Evolutionary conservation across 2,329 filamentous ascomycete species (phyloP).

Genomic region (Zasmidium angulare): DNA sequence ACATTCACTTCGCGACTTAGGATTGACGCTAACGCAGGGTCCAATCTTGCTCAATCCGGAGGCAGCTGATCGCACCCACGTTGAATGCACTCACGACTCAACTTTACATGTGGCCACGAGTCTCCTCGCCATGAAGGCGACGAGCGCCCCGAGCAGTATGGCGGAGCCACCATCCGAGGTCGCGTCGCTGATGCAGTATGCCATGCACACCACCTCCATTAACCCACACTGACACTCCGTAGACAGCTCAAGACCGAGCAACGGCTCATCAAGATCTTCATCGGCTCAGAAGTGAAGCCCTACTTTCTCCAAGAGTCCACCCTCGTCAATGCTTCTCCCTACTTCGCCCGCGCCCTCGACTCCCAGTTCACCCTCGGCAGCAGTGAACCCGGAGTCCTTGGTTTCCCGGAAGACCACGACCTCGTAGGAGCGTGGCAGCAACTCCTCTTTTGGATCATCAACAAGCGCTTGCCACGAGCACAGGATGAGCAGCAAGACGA

Average conservation of each 20-base stretch:
- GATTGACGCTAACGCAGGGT: no score
- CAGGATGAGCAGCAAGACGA: neutral
- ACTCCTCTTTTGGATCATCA: constrained; percentile 9
- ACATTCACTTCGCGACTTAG: no score
- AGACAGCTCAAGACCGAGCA: constrained; percentile 2
- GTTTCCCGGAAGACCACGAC: constrained; percentile 8
- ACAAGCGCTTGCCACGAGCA: neutral
- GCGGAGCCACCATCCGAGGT: neutral
- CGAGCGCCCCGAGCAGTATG: no score
- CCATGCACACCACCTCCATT: neutral
- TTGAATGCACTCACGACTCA: no score
- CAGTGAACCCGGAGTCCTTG: neutral
- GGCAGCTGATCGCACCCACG: no score
- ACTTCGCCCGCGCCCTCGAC: constrained; percentile 5
- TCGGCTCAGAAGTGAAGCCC: neutral
- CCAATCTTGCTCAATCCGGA: no score
- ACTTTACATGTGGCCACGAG: no score
- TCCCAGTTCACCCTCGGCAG: neutral
- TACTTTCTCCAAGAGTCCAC: neutral
- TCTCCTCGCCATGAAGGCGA: no score
- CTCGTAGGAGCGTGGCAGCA: constrained; percentile 1
- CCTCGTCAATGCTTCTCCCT: neutral
- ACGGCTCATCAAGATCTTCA: neutral
- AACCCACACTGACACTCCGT: neutral
- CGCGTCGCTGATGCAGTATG: neutral